A percentile compares a stretch with the other conserved stretches of the same genome.
Conservation (phyloP, 768 basidiomycete species). For the Naganishia onofrii region DNA sequence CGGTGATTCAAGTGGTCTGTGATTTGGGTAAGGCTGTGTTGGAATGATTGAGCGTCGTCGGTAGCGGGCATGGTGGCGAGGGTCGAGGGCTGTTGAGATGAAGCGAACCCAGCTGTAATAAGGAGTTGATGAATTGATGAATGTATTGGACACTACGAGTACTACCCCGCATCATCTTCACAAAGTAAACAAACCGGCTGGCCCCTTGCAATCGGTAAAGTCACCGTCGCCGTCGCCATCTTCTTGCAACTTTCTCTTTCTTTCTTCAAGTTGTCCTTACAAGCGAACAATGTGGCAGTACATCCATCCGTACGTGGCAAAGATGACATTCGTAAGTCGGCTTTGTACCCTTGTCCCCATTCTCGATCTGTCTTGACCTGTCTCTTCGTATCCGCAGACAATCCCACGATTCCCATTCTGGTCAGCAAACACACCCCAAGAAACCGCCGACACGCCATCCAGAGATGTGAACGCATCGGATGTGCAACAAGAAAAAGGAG, state of each 20-base stretch:
- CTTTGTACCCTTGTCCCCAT: background rate
- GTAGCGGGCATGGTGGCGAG: background rate
- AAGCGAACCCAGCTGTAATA: background rate
- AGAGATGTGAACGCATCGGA: no score
- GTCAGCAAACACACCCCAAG: background rate
- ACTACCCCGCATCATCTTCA: background rate
- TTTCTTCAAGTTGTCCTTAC: background rate
- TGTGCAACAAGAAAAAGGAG: background rate
- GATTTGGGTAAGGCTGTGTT: background rate
- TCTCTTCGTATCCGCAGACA: background rate
- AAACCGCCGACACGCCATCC: background rate
- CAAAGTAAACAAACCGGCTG: slow-evolving; percentile 3
- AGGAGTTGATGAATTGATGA: background rate
- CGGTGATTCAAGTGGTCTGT: background rate
- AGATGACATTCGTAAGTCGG: slow-evolving; percentile 2
- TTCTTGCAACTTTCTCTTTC: no score
- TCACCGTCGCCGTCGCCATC: background rate
- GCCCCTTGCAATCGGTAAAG: background rate
- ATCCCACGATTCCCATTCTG: slow-evolving; percentile 18
- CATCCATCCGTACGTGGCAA: no score
- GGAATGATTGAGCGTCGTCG: background rate
- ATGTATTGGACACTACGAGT: no score
- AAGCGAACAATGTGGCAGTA: no score
- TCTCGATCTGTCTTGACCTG: background rate
- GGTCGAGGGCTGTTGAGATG: background rate